Evolutionary conservation across 2,329 filamentous ascomycete species (phyloP).

Genomic region (Colletotrichum noveboracense): DNA sequence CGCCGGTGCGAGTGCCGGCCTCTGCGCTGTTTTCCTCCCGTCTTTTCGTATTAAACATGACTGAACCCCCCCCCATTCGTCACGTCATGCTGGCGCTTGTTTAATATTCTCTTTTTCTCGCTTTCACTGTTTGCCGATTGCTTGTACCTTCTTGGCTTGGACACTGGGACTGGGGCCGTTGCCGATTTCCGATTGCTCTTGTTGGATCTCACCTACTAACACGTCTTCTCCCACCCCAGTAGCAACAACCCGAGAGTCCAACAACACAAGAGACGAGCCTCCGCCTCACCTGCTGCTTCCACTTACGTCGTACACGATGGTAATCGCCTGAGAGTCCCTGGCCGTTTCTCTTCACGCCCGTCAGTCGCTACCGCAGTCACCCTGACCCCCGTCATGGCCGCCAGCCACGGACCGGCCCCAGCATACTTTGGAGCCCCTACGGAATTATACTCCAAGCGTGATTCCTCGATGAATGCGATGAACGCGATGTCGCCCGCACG

Average conservation of each 20-base stretch:
- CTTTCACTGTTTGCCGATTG: not conserved
- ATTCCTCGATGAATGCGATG: slow-evolving; percentile 3
- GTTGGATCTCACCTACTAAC: not conserved
- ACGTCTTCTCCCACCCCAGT: slow-evolving; percentile 8
- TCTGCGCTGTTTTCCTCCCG: not conserved
- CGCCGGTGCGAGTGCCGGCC: not conserved
- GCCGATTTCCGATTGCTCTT: not conserved
- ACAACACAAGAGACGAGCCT: slow-evolving; percentile 22
- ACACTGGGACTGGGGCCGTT: not conserved
- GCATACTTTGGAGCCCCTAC: slow-evolving; percentile 20
- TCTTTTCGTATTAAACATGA: slow-evolving; percentile 16
- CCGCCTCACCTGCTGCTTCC: slow-evolving; percentile 19
- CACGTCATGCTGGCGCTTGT: slow-evolving; percentile 3
- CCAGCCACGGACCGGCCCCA: slow-evolving; percentile 15
- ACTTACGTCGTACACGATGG: slow-evolving; percentile 16
- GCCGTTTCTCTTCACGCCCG: slow-evolving; percentile 8
- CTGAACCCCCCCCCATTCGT: slow-evolving; percentile 2
- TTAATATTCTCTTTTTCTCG: not conserved
- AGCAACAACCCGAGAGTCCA: slow-evolving; percentile 8
- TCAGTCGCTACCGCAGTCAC: not conserved
- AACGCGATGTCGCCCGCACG: not conserved
- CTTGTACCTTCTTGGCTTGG: not conserved
- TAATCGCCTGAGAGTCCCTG: slow-evolving; percentile 14
- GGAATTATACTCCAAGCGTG: slow-evolving; percentile 17
- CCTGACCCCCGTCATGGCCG: slow-evolving; percentile 4